phyloP scores from a whole-genome alignment of 805 yeast species.

The Saturnispora halmiae region DNA sequence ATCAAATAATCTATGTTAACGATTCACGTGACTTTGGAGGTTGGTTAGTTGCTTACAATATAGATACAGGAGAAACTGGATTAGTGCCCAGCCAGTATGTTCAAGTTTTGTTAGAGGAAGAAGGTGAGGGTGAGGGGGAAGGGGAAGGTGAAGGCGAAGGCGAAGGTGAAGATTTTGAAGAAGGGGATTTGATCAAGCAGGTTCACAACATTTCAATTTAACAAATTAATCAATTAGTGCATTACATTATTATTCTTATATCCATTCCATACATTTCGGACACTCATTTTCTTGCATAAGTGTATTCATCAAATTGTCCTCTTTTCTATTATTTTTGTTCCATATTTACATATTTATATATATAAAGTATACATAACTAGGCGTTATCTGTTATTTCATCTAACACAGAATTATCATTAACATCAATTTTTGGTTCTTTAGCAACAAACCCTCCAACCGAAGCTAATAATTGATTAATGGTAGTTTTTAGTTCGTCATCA shows the following conservation, averaged over 20 bases:
- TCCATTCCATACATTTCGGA: no score
- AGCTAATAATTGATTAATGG: slow-evolving; percentile 40
- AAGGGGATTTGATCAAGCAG: neutral
- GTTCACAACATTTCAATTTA: neutral
- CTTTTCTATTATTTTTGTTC: neutral
- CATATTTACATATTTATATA: neutral
- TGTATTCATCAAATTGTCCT: neutral
- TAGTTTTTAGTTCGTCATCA: slow-evolving; percentile 51
- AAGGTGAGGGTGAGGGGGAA: slow-evolving; percentile 23
- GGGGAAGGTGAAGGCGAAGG: slow-evolving; percentile 11
- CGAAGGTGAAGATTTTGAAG: slow-evolving; percentile 20
- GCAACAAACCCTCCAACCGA: slow-evolving; percentile 49
- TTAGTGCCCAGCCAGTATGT: slow-evolving; percentile 94
- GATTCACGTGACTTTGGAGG: slow-evolving; percentile 47
- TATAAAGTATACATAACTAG: neutral
- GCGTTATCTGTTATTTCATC: slow-evolving; percentile 2
- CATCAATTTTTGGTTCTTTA: slow-evolving; percentile 7
- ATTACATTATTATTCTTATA: no score
- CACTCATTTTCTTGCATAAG: neutral
- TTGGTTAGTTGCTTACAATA: slow-evolving; percentile 91
- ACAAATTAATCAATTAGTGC: no score
- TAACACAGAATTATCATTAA: slow-evolving; percentile 5
- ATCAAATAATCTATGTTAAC: slow-evolving; percentile 76
- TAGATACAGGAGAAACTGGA: slow-evolving; percentile 71
- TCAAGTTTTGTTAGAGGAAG: slow-evolving; percentile 32